These are phyloP conservation scores for Xylariaceae sp. DNA, from an alignment of 2,329 filamentous ascomycete species.

Conservation along the genomic window DNA sequence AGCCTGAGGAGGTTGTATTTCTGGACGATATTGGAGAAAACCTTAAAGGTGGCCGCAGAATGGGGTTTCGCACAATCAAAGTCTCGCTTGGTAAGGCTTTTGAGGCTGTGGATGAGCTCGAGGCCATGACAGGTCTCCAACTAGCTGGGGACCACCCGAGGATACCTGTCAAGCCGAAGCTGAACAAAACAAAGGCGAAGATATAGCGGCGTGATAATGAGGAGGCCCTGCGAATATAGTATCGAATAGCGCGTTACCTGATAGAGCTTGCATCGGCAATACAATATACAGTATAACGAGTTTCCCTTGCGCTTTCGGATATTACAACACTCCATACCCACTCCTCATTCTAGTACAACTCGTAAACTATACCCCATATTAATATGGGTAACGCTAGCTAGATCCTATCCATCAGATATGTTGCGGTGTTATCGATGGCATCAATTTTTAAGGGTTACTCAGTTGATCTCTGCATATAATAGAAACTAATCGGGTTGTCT, in stretches of 20 bases:
- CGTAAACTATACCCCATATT: no score
- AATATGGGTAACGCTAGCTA: no score
- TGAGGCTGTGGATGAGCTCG: constrained; percentile 82
- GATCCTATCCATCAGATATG: no score
- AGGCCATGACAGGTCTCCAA: constrained; percentile 72
- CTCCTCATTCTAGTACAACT: no score
- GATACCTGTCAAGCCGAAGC: constrained; percentile 51
- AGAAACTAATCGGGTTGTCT: no score
- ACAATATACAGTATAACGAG: no score
- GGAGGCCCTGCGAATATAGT: not conserved
- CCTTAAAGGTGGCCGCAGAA: constrained; percentile 74
- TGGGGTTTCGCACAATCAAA: constrained; percentile 84
- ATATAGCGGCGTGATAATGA: constrained; percentile 43
- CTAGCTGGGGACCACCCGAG: constrained; percentile 63
- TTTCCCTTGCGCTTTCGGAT: no score
- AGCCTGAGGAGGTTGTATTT: constrained; percentile 76
- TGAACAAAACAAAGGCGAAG: constrained; percentile 47
- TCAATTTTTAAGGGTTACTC: no score
- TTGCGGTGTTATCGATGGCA: no score
- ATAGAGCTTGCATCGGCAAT: no score
- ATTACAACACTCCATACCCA: no score
- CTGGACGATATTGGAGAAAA: constrained; percentile 96
- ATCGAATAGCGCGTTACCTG: not conserved
- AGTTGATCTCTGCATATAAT: no score
- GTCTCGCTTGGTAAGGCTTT: constrained; percentile 78